Base-by-base conservation (phyloP, 345 rosid species). In the Turritis glabra region DNA sequence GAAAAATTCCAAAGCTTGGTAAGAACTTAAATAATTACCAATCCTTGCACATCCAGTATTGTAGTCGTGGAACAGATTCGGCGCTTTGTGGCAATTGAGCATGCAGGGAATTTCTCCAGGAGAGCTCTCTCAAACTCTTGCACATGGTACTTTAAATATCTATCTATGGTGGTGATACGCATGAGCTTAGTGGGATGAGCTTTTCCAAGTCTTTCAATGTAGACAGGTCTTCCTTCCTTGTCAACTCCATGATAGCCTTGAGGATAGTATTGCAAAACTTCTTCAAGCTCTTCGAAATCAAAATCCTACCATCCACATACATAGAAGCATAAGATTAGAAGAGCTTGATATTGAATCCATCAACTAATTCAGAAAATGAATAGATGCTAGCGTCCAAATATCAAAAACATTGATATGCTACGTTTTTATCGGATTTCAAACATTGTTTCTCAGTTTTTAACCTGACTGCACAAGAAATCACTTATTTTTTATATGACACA, bases 191-290 rank as follows among this genome's bases (percentile, higher is more conserved):
- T 53, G 5, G 97, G 99, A 79, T 89, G 93, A 62, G 97, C 91
- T 86, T 90, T 86, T 55, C 99, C 99, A 69, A 95, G 97, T 80
- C 85, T 83, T 82, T 95, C 99, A 52, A 95, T 92, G 78, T 95
- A 95, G 61, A 95, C 82, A 22, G 99, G 99, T 47, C 97, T 85
- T 57, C 99, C 99, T 78, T 92, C 97, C 82, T 84, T 95, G 73
- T 95, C 99, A 72, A 90, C 96, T 68, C 99, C 97, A 77, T 95
- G 99, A 82, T 95, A 95, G 26, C 97, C 97, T 67, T 92, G 97
- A 50, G 99, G 97, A 77, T 95, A 95, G 80, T 88, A 82, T 74
- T 85, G 96, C 85, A 90, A 78, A 76, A 95, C 96, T 81, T 90
- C 92, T 56, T 92, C 99, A 77, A 87, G 80, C 85, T 95, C 99